Evolutionary conservation across 2,329 filamentous ascomycete species (phyloP).

Genomic region (Trichoderma arundinaceum): DNA sequence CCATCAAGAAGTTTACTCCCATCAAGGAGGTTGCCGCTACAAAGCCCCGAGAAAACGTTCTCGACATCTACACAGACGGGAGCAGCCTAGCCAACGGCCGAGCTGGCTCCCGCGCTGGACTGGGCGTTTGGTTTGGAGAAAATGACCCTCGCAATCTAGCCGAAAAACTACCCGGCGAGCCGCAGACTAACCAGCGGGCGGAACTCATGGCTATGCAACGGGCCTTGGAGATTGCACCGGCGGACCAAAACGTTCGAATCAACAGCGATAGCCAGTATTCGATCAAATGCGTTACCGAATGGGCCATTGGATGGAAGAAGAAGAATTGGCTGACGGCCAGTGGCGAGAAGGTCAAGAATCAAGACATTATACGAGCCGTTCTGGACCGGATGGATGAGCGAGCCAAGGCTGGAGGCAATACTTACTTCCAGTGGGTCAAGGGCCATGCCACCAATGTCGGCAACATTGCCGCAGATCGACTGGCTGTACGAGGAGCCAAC

Average conservation of each 20-base stretch:
- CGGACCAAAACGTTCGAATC: constrained; percentile 73
- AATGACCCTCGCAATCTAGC: constrained; percentile 69
- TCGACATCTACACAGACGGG: constrained; percentile 66
- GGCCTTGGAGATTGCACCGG: constrained; percentile 76
- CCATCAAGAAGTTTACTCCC: constrained; percentile 37
- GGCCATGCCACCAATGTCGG: constrained; percentile 76
- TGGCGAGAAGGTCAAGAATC: constrained; percentile 79
- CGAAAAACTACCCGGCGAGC: constrained; percentile 72
- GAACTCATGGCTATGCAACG: constrained; percentile 88
- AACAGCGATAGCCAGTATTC: constrained; percentile 89
- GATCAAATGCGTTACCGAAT: constrained; percentile 86
- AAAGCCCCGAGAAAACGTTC: constrained; percentile 36
- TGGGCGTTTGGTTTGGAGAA: constrained; percentile 68
- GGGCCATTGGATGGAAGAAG: constrained; percentile 77
- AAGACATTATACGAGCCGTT: constrained; percentile 79
- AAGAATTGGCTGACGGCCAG: constrained; percentile 78
- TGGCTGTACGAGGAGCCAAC: constrained; percentile 65
- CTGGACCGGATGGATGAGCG: constrained; percentile 73
- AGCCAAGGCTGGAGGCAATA: constrained; percentile 62
- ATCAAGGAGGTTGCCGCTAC: constrained; percentile 34
- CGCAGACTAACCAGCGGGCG: constrained; percentile 95
- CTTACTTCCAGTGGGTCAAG: constrained; percentile 86
- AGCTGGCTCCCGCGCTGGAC: constrained; percentile 59
- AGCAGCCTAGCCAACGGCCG: constrained; percentile 65
- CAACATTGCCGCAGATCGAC: constrained; percentile 78